Base-by-base conservation (phyloP, 805 yeast species). In the Kluyveromyces starmeri region DNA sequence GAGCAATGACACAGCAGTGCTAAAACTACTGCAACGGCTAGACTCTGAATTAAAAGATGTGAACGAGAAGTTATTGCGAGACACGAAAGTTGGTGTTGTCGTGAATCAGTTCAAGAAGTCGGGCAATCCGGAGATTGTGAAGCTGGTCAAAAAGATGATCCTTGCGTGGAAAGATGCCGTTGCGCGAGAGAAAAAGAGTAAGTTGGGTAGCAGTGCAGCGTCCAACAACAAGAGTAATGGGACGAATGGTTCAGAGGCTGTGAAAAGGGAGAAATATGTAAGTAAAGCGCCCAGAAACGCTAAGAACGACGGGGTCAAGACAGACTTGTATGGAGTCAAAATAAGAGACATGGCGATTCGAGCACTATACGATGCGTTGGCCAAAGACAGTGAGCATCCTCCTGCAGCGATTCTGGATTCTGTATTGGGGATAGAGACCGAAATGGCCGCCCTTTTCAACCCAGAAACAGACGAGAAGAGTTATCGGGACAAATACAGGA, bases 71-170 rank as follows among this genome's bases (percentile, higher is more conserved):
- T 65, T 89, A 22, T 67, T 89, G 34, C 72, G 96, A 50, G 75
- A 89, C 51, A 92, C 98, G 7, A 86, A 85, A 58, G 89, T 92
- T n/a, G 98, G 98, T 44, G 89, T 92, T 12, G 89, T 88, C 7
- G 96, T 92, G 27, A 92, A 92, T 63, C 86, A 84, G 59, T 75
- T 82, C 50, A 75, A 95, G 44, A 62, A 83, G 7, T 75, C 77
- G 30, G 51, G 61, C 20, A 83, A 82, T 57, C 42, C 70, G 15
- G 94, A 86, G 46, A 58, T 92, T 29, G 66, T 79, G 9, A 60
- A 68, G 2, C 61, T 82, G 26, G 97, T 89, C 23, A 83, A 83
- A 56, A 75, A 74, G 46, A 83, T 88, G 64, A 86, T 92, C 48
- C 73, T 75, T 46, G 66, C 70, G 23, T 92, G 98, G 98, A 85